phyloP scores from a whole-genome alignment of 345 rosid species.

The Pelargonium nanum region DNA sequence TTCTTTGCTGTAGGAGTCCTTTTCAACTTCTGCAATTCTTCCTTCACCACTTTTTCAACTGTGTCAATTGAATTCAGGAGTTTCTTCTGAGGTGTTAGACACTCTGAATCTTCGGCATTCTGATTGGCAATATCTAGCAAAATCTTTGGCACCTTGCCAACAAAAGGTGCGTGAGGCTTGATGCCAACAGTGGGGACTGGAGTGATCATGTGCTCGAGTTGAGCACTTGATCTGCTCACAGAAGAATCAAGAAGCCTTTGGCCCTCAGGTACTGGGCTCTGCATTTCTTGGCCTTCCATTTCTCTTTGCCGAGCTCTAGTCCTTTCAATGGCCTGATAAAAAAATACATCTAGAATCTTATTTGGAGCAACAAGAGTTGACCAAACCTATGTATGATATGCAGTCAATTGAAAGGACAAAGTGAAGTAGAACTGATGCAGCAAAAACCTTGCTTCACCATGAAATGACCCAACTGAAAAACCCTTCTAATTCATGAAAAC shows the following conservation, averaged over 20 bases:
- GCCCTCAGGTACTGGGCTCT: conserved; percentile 26
- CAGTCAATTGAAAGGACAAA: background rate
- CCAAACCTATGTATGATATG: background rate
- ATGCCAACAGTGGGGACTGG: conserved; percentile 32
- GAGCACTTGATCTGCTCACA: conserved; percentile 21
- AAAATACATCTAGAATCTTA: background rate
- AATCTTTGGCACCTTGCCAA: conserved; percentile 43
- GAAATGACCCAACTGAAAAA: no score
- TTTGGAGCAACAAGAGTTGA: background rate
- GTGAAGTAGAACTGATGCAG: background rate
- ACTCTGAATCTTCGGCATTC: conserved; percentile 33
- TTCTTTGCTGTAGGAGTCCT: conserved; percentile 59
- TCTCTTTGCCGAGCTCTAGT: conserved; percentile 49
- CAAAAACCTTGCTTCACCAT: no score
- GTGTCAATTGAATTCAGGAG: conserved; percentile 67
- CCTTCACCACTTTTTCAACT: conserved; percentile 68
- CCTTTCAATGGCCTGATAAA: conserved; percentile 63
- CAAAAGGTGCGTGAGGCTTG: conserved; percentile 35
- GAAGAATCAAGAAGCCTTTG: conserved; percentile 26
- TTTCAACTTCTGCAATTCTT: conserved; percentile 53
- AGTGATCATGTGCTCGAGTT: conserved; percentile 31
- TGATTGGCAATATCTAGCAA: conserved; percentile 39
- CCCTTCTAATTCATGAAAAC: no score
- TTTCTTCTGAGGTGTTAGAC: conserved; percentile 82
- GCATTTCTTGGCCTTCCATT: conserved; percentile 32